Evolutionary conservation across 495 filamentous ascomycete species (phyloP), one percentile per base, ranked within the genome.

Genomic region (Podospora comata): DNA sequence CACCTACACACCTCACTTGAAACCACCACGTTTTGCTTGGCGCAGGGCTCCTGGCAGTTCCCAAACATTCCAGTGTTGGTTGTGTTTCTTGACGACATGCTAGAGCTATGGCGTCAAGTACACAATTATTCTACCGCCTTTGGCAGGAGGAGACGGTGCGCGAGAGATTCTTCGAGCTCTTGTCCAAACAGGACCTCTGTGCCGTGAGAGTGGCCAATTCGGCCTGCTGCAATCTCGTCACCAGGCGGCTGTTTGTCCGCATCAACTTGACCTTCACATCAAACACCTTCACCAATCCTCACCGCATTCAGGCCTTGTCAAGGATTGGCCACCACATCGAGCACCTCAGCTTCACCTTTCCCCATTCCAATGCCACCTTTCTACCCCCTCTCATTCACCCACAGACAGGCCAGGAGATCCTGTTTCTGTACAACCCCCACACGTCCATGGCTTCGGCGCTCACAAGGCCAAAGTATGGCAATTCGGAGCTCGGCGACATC

Each of bases 301-400:
- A 85, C 61, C 82, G 89, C 34, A 80, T 93, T 64, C 85, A 88
- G 39, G 90, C 90, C 20, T 79, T 95, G 44, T 85, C 86, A 60
- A 83, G 89, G 65, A 87, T 95, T 69, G 91, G 91, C 44, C 86
- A 86, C 67, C 85, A 92, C 77, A 85, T 93, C 69, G 82, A 88
- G 72, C 87, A 85, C 54, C 81, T 93, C 39, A 88, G 83, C 28
- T 92, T 94, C 78, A 83, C 79, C 70, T 85, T 93, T 66, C 83
- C 89, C 7, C 91, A 93, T 76, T 85, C 84, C 13, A 75, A 82
- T 58, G 84, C 90, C 67, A 93, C 90, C 63, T 93, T 93, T 75
- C 81, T 94, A 61, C 88, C 90, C 13, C 91, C 91, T 9, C 81
- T 95, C 32, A 81, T 94, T 61, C 86, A 93, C 76, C 88, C 89